Percentiles rank a stretch among this genome's conserved stretches.
Conservation (phyloP, 1,284 basidiomycete genomes). For the Sanguinoderma infundibulare region DNA sequence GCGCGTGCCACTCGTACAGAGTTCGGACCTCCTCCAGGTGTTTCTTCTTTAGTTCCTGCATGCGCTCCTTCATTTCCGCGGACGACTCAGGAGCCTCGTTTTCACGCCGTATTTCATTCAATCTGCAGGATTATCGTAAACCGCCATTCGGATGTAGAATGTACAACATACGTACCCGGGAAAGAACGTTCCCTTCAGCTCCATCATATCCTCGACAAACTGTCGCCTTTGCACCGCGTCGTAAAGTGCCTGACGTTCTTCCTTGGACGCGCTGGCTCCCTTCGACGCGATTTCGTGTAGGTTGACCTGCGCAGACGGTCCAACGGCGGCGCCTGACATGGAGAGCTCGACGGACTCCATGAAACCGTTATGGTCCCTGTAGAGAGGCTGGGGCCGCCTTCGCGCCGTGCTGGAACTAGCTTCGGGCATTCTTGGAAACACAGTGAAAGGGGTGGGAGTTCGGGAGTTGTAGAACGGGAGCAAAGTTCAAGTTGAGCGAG, state of each 20-base stretch:
- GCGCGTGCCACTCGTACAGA: slow-evolving; percentile 31
- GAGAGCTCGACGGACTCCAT: slow-evolving; percentile 13
- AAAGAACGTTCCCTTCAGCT: slow-evolving; percentile 32
- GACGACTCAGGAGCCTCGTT: slow-evolving; percentile 25
- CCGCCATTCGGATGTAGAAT: neutral
- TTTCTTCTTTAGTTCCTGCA: slow-evolving; percentile 23
- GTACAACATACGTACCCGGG: slow-evolving; percentile 27
- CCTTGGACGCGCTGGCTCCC: slow-evolving; percentile 3
- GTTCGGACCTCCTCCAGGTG: slow-evolving; percentile 28
- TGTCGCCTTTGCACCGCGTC: slow-evolving; percentile 30
- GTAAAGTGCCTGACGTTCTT: slow-evolving; percentile 16
- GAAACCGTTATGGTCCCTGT: slow-evolving; percentile 27
- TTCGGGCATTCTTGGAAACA: neutral
- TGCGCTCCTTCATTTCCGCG: slow-evolving; percentile 19
- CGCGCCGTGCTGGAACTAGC: neutral
- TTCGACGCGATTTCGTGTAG: slow-evolving; percentile 18
- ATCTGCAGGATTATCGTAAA: slow-evolving; percentile 9
- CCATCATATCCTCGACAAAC: slow-evolving; percentile 30
- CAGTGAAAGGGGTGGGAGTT: too few species aligned
- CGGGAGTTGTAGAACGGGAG: neutral
- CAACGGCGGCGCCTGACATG: slow-evolving; percentile 15
- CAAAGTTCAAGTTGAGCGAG: too few species aligned
- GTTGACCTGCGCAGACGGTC: slow-evolving; percentile 16
- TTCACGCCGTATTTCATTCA: slow-evolving; percentile 25
- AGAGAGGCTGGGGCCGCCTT: slow-evolving; percentile 11